phyloP scores from a whole-genome alignment of 208 protist species.

The Acanthamoeba triangularis region DNA sequence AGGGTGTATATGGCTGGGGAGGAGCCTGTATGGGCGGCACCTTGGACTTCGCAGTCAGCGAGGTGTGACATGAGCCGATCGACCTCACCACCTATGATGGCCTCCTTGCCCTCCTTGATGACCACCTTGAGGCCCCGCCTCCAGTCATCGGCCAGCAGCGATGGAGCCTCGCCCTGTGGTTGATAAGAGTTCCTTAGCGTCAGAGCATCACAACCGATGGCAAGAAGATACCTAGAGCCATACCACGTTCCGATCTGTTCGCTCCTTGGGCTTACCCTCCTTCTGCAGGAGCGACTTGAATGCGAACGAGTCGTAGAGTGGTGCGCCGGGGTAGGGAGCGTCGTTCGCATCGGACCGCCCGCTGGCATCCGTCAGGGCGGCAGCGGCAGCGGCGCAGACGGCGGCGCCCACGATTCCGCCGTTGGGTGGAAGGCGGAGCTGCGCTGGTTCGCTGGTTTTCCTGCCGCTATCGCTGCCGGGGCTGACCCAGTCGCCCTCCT shows the following conservation, averaged over 20 bases:
- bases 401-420: too few species aligned
- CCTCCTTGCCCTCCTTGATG: slow-evolving; percentile 14
- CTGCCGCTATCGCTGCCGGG: too few species aligned
- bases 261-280: not conserved
- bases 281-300: not conserved
- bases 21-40: too few species aligned
- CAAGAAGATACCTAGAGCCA: too few species aligned
- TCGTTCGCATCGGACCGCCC: too few species aligned
- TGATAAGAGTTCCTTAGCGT: not conserved
- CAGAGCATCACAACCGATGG: too few species aligned
- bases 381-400: too few species aligned
- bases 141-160: slow-evolving; percentile 39
- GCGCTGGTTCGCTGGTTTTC: too few species aligned
- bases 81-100: slow-evolving; percentile 31
- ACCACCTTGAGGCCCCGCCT: slow-evolving; percentile 14
- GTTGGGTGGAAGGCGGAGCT: too few species aligned
- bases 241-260: not conserved
- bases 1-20: too few species aligned
- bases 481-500: too few species aligned
- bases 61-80: slow-evolving; percentile 37
- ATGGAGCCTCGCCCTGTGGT: not conserved
- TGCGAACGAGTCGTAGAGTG: not conserved
- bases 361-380: too few species aligned
- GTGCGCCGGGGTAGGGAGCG: not conserved
- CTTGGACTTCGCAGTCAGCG: slow-evolving; percentile 24